phyloP scores from a whole-genome alignment of 192 early-diverging fungal species.

The Coemansia biformis region DNA sequence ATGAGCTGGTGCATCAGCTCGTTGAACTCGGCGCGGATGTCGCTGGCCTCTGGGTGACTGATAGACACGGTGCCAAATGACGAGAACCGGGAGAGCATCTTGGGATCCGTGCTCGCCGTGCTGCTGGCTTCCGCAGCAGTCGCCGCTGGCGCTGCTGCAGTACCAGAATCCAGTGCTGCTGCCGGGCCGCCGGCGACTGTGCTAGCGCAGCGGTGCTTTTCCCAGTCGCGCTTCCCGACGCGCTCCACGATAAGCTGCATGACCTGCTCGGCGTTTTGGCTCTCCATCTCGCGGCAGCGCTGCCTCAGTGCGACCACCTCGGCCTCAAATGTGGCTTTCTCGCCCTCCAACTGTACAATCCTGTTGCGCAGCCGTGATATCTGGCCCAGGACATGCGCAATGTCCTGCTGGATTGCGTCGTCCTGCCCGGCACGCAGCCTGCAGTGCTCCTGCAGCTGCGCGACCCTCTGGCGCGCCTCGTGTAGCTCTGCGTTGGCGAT shows the following conservation, averaged over 20 bases:
- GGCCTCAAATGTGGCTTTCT: conserved; percentile 19
- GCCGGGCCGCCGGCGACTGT: no score
- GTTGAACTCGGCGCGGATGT: conserved; percentile 48
- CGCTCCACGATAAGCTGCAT: conserved; percentile 41
- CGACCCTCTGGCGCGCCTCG: conserved; percentile 19
- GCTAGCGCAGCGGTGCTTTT: conserved; percentile 3
- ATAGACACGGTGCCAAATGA: conserved; percentile 17
- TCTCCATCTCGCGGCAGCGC: conserved; percentile 28
- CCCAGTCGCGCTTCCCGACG: conserved; percentile 29
- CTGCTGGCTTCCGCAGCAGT: neutral
- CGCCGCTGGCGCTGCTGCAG: neutral
- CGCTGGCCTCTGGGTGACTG: conserved; percentile 45
- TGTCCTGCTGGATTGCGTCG: conserved; percentile 40
- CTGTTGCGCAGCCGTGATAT: conserved; percentile 34
- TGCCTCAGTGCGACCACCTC: conserved; percentile 19
- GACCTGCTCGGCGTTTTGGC: conserved; percentile 21
- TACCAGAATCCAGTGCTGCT: neutral
- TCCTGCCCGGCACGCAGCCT: conserved; percentile 28
- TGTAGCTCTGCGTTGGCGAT: conserved; percentile 20
- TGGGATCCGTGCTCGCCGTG: neutral
- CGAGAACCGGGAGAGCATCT: conserved; percentile 16
- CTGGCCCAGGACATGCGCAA: conserved; percentile 41
- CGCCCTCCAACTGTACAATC: conserved; percentile 23
- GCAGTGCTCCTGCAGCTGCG: conserved; percentile 26
- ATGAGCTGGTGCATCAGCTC: conserved; percentile 46